These are phyloP conservation scores for Kentomonas sorsogonicus DNA, from an alignment of 208 protist species.

Conservation along the genomic window DNA sequence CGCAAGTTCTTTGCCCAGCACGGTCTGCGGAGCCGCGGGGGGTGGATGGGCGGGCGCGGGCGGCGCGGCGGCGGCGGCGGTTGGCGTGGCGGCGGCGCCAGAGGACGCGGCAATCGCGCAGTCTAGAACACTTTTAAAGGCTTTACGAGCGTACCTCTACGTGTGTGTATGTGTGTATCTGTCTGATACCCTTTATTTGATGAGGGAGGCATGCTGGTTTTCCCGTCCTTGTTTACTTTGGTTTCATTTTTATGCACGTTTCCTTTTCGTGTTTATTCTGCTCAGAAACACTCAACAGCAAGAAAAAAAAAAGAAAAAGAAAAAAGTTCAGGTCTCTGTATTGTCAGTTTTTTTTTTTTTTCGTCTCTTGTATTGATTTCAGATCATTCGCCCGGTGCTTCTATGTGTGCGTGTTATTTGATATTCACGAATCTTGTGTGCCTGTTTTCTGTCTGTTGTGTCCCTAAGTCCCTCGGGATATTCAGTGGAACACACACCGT, in stretches of 20 bases:
- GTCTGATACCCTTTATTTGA: background rate
- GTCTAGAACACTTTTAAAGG: too few relatives aligned
- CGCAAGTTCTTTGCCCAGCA: constrained; percentile 31
- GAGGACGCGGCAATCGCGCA: too few relatives aligned
- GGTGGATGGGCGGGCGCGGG: background rate
- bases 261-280: constrained; percentile 10
- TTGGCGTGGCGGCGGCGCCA: constrained; percentile 14
- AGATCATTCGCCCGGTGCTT: too few relatives aligned
- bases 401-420: too few relatives aligned
- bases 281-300: background rate
- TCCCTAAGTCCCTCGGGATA: too few relatives aligned
- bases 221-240: constrained; percentile 6
- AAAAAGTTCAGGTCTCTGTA: background rate
- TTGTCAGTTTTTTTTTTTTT: constrained; percentile 5
- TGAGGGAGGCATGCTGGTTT: background rate
- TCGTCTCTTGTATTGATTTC: constrained; percentile 4
- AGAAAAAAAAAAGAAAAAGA: constrained; percentile 1
- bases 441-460: too few relatives aligned
- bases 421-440: too few relatives aligned
- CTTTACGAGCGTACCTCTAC: background rate
- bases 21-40: constrained; percentile 19
- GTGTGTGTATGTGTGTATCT: background rate
- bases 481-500: too few relatives aligned
- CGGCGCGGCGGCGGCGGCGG: constrained; percentile 13
- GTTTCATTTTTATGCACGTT: constrained; percentile 9